Evolutionary conservation across 805 yeast species (phyloP).

Genomic region (Saccharomycopsis schoenii): DNA sequence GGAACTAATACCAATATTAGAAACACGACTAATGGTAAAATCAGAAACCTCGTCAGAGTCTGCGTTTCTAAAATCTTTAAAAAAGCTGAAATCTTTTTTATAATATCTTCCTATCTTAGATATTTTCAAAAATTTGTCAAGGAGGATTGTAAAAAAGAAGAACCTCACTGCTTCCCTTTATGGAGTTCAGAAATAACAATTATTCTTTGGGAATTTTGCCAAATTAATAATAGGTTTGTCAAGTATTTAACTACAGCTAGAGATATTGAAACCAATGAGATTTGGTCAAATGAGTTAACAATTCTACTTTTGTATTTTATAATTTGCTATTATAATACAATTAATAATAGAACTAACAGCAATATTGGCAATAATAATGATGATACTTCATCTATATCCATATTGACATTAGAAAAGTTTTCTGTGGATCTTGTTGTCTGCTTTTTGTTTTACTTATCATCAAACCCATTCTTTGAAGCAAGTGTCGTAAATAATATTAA

Average conservation of each 20-base stretch:
- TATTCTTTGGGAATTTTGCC: constrained; percentile 66
- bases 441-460: background rate
- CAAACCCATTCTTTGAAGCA: background rate
- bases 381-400: constrained; percentile 32
- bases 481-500: background rate
- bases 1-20: background rate
- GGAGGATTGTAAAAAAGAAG: constrained; percentile 26
- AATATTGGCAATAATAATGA: background rate
- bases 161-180: background rate
- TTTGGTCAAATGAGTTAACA: constrained; percentile 41
- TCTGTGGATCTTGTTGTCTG: background rate
- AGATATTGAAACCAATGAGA: constrained; percentile 23
- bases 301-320: constrained; percentile 50
- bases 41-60: constrained; percentile 36
- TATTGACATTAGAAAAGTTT: constrained; percentile 19
- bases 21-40: constrained; percentile 25
- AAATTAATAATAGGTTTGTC: constrained; percentile 55
- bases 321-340: constrained; percentile 31
- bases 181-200: constrained; percentile 54
- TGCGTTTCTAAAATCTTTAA: constrained; percentile 45
- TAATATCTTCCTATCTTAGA: constrained; percentile 38
- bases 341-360: background rate
- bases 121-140: constrained; percentile 38
- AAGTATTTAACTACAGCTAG: constrained; percentile 29
- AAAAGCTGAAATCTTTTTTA: constrained; percentile 42